Percentiles rank a stretch among this genome's conserved stretches.
Evolutionary conservation across 2,329 filamentous ascomycete genomes (phyloP).

Genomic region (Diaporthe eres): DNA sequence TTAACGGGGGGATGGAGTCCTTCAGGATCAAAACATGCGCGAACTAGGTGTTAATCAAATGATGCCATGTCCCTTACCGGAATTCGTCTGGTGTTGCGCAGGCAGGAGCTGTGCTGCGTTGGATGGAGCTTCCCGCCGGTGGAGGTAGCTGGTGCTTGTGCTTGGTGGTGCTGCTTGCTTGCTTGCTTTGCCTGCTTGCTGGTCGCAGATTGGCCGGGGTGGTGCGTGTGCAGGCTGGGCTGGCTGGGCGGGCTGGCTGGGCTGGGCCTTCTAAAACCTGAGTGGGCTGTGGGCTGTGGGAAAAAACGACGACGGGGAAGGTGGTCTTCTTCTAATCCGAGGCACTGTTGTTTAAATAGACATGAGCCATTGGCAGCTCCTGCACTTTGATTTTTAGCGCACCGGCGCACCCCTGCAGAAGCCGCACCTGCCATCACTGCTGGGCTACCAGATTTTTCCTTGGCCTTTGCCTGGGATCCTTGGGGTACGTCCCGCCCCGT

Average conservation of each 20-base stretch:
- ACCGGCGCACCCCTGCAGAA: conserved; percentile 39
- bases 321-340: conserved; percentile 41
- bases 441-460: conserved; percentile 40
- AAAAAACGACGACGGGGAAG: conserved; percentile 41
- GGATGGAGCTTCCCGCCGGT: conserved; percentile 17
- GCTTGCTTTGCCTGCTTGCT: conserved; percentile 6
- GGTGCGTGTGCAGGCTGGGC: conserved; percentile 14
- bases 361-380: conserved; percentile 36
- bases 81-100: conserved; percentile 10
- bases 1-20: background rate
- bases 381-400: conserved; percentile 38
- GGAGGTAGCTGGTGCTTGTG: conserved; percentile 18
- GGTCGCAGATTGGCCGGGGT: conserved; percentile 19
- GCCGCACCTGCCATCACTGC: conserved; percentile 39
- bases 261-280: conserved; percentile 30
- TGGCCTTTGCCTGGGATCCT: conserved; percentile 36
- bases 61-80: background rate
- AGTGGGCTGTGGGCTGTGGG: conserved; percentile 38
- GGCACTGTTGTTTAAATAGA: conserved; percentile 42
- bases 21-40: conserved; percentile 1
- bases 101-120: conserved; percentile 19
- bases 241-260: conserved; percentile 24
- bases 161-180: background rate
- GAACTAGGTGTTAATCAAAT: conserved; percentile 7
- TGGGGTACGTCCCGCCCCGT: conserved; percentile 13